These are phyloP conservation scores for Neonectria sp. DNA, from an alignment of 2,329 filamentous ascomycete species.

Conservation along the genomic window DNA sequence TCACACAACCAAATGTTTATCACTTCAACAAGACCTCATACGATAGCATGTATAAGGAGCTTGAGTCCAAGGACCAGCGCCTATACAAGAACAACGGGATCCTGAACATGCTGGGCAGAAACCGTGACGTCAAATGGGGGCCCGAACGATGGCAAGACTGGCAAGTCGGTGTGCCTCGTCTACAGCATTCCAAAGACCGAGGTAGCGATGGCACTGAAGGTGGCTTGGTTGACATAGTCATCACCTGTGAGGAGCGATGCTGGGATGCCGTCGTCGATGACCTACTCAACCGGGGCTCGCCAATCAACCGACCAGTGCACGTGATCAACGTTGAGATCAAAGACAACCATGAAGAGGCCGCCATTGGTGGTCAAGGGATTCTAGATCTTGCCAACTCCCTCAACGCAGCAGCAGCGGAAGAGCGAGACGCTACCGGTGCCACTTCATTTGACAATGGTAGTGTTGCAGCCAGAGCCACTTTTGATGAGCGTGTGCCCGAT, in stretches of 20 bases:
- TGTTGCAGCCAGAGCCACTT: conserved; percentile 78
- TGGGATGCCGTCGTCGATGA: conserved; percentile 99
- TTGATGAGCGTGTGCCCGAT: conserved; percentile 94
- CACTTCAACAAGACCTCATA: conserved; percentile 98
- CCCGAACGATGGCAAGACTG: conserved; percentile 99
- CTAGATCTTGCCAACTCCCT: conserved; percentile 90
- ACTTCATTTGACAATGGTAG: conserved; percentile 79
- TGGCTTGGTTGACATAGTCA: conserved; percentile 92
- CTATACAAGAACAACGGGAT: conserved; percentile 94
- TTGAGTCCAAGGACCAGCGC: conserved; percentile 86
- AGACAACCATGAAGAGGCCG: conserved; percentile 97
- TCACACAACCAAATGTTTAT: conserved; percentile 96
- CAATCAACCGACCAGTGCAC: conserved; percentile 93
- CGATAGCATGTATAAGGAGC: conserved; percentile 92
- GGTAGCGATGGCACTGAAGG: conserved; percentile 87
- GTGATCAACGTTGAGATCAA: conserved; percentile 99
- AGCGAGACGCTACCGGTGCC: conserved; percentile 77
- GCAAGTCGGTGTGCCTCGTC: conserved; percentile 86
- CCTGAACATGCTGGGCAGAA: conserved; percentile 95
- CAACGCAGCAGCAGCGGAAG: conserved; percentile 84
- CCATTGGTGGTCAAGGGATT: conserved; percentile 91
- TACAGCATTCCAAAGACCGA: conserved; percentile 82
- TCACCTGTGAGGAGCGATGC: conserved; percentile 97
- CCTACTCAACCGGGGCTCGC: conserved; percentile 85
- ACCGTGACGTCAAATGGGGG: conserved; percentile 92